Conservation (phyloP, 2,329 filamentous ascomycete genomes). For the Fusarium keratoplasticum region DNA sequence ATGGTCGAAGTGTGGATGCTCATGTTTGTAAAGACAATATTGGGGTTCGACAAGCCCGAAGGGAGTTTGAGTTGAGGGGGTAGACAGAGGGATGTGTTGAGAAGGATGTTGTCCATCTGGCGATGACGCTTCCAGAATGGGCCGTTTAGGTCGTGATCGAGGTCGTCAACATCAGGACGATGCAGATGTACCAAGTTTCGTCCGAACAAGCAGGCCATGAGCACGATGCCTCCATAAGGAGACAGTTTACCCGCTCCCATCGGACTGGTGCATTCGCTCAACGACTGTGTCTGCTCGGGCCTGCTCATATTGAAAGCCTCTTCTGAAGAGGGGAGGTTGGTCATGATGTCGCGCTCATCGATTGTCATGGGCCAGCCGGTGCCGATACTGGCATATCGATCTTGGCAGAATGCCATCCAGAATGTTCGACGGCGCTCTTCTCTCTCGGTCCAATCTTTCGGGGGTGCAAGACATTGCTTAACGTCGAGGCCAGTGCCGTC, state of each 20-base stretch:
- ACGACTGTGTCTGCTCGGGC: slow-evolving; percentile 75
- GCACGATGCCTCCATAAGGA: slow-evolving; percentile 80
- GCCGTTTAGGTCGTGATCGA: slow-evolving; percentile 88
- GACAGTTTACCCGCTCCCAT: slow-evolving; percentile 80
- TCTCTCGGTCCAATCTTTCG: slow-evolving; percentile 92
- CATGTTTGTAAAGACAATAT: slow-evolving; percentile 95
- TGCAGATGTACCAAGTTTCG: slow-evolving; percentile 92
- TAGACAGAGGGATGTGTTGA: slow-evolving; percentile 87
- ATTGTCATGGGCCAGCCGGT: slow-evolving; percentile 97
- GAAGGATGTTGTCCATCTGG: slow-evolving; percentile 87
- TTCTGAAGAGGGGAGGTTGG: slow-evolving; percentile 85
- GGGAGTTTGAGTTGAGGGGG: slow-evolving; percentile 85
- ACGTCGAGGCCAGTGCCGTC: slow-evolving; percentile 88
- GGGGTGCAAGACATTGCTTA: slow-evolving; percentile 88
- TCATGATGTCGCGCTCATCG: slow-evolving; percentile 91
- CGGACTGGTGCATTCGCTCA: slow-evolving; percentile 77
- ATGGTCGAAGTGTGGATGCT: slow-evolving; percentile 96
- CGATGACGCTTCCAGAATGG: slow-evolving; percentile 97
- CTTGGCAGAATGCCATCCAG: slow-evolving; percentile 92
- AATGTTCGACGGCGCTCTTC: slow-evolving; percentile 94
- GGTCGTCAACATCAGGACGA: slow-evolving; percentile 83
- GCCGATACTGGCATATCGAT: slow-evolving; percentile 93
- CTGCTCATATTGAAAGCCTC: slow-evolving; percentile 86
- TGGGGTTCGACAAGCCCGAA: slow-evolving; percentile 78
- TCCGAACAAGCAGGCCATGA: slow-evolving; percentile 91